Evolutionary conservation across 176 grass and related monocot species (phyloP), one percentile per base, ranked within the genome.

Genomic region (Zea luxurians): DNA sequence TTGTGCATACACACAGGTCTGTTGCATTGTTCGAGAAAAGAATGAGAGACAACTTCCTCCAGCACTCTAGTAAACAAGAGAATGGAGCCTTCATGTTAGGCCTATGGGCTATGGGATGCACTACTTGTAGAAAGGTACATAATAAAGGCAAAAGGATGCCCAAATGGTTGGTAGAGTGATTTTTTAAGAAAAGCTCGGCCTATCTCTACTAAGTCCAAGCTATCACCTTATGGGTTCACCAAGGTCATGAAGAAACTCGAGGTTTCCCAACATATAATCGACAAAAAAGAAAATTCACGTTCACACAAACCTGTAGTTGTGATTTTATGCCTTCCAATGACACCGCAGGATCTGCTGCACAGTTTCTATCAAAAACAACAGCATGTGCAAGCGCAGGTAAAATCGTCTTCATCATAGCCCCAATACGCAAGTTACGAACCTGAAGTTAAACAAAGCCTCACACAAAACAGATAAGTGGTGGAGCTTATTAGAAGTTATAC

Each of bases 381-480:
- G 95, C 91, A 86, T 98, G 92, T 81, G 91, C 89, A 85, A 98
- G 80, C 12, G 95, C 81, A 74, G 91, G 89, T 78, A 94, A 87
- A 76, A 94, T 90, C 71, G 91, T 94, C 87, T 85, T 98, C 95
- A 97, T 98, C 95, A 92, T 94, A 71, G 89, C 95, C 15, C 95
- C 95, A 73, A 98, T 92, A 70, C 91, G 91, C 84, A 98, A 70
- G 85, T 98, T 98, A 73, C 85, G 89, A 57, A 98, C 80, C 91
- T 98, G 86, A 47, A 40, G 21, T 63, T 68, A 64, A 81, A 70
- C 68, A 81, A 20, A 62, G 9, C 7, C 52, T 68, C 13, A 63
- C 11, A 71, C 37, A 77, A 37, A 47, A 52, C 37, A 18, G 21
- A 58, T 9, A 73, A 73, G 42, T 7, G 46, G 13, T 55, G 63